Base-by-base conservation (phyloP, 768 basidiomycete species). In the Trametes gibbosa region DNA sequence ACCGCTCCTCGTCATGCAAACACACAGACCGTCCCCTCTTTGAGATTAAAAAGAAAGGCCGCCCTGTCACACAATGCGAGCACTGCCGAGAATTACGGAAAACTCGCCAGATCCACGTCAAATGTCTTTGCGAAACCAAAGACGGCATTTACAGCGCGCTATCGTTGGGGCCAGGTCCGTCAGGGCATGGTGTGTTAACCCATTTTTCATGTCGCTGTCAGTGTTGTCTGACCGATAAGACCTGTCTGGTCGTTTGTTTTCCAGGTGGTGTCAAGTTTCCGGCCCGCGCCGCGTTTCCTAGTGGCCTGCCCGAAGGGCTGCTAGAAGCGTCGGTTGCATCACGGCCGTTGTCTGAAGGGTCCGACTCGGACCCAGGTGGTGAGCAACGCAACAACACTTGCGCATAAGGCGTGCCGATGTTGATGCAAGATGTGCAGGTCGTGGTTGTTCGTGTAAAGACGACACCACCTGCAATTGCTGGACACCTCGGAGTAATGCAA, bases 11-110 rank as follows among this genome's bases (percentile, higher is more conserved):
- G 16, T 82, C 85, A 29, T 96, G 94, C 76, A 87, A 85, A 69
- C 94, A 96, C 71, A 88, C 84, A 53, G 91, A 94, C 71, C 83
- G 94, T 41, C 88, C 92, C 37, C 79, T 96, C 51, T 94, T 87
- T 71, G 92, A 83, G 80, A 90, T 86, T 64, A 83, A 77, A 82
- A 88, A 79, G 78, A 86, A 79, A 72, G 86, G 77, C 62, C 78
- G 79, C 55, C 82, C 78, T 2, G 75, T 81, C 39, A 83, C 83
- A 3, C 83, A 82, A 69, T 86, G 84, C 39, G 67, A 68, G 32
- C 68, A 71, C 58, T 71, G 70, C 50, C 61, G 70, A 2, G 65
- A 68, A 45, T 61, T 71, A 66, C 63, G 76, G 56, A 84, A 79
- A 72, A 78, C 70, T 37, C 74, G 69, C 61, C 68, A 69, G 55